These are phyloP conservation scores for Solanum arcanum DNA, from an alignment of 257 asterid species.

Conservation along the genomic window DNA sequence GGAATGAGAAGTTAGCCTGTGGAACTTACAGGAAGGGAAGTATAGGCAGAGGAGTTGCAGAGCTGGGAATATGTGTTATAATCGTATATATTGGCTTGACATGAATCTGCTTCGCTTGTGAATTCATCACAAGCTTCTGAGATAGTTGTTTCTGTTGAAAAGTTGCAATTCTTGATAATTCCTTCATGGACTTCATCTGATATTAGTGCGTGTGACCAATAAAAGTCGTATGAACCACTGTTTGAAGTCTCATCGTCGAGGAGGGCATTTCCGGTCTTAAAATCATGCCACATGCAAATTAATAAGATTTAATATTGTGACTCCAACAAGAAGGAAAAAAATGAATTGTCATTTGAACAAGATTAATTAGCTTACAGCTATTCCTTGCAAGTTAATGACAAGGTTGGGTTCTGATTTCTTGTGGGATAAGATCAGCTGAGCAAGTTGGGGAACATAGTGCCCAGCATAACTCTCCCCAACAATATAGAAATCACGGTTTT, in stretches of 20 bases:
- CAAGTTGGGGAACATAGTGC: constrained; percentile 4
- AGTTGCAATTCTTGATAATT: constrained; percentile 34
- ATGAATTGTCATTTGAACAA: not conserved
- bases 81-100: constrained; percentile 6
- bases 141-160: not conserved
- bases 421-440: not conserved
- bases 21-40: not conserved
- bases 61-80: constrained; percentile 46
- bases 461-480: constrained; percentile 16
- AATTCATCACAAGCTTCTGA: constrained; percentile 14
- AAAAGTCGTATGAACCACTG: constrained; percentile 32
- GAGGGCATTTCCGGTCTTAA: constrained; percentile 60
- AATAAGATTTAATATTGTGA: not conserved
- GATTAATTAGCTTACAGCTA: not conserved
- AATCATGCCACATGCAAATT: not conserved
- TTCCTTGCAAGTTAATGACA: constrained; percentile 4
- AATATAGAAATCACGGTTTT: constrained; percentile 4
- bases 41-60: constrained; percentile 15
- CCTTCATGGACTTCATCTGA: constrained; percentile 53
- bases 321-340: not conserved
- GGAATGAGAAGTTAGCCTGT: not conserved
- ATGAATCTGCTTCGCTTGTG: constrained; percentile 1
- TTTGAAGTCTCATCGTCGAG: constrained; percentile 13
- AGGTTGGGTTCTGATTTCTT: not conserved
- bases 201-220: constrained; percentile 48